Evolutionary conservation across 2,329 filamentous ascomycete species (phyloP).

Genomic region (Microascus cirrosus): DNA sequence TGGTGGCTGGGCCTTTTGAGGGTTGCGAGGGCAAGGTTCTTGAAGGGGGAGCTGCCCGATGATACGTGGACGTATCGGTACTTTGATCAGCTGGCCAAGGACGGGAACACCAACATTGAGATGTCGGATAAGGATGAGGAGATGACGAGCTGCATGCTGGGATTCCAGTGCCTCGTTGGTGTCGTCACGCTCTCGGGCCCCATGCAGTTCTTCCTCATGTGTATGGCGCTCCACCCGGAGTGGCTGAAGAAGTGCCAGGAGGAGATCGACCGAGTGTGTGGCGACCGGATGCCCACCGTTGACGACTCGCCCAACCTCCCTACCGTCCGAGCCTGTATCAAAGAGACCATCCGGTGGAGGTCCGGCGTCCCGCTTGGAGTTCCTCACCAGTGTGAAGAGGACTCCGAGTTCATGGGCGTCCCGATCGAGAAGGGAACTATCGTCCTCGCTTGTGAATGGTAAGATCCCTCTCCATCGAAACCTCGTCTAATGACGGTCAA

Average conservation of each 20-base stretch:
- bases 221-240: slow-evolving; percentile 38
- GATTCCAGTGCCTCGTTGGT: slow-evolving; percentile 38
- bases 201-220: slow-evolving; percentile 39
- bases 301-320: slow-evolving; percentile 38
- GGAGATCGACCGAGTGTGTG: slow-evolving; percentile 45
- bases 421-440: slow-evolving; percentile 36
- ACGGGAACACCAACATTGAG: slow-evolving; percentile 25
- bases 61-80: slow-evolving; percentile 39
- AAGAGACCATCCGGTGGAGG: slow-evolving; percentile 48
- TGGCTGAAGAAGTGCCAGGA: slow-evolving; percentile 42
- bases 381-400: slow-evolving; percentile 34
- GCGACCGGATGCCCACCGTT: slow-evolving; percentile 38
- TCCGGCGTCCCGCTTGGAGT: slow-evolving; percentile 42
- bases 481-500: neutral
- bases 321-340: slow-evolving; percentile 41
- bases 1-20: slow-evolving; percentile 34
- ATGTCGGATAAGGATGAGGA: slow-evolving; percentile 30
- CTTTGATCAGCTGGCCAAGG: slow-evolving; percentile 27
- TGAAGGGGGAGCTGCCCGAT: slow-evolving; percentile 24
- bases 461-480: slow-evolving; percentile 6
- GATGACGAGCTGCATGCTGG: slow-evolving; percentile 38
- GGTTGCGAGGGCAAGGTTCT: slow-evolving; percentile 26
- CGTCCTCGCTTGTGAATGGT: slow-evolving; percentile 39
- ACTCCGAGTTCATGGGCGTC: slow-evolving; percentile 33
- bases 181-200: slow-evolving; percentile 37